Evolutionary conservation across 306 rosid genomes (phyloP).

Genomic region (Malus asiatica): DNA sequence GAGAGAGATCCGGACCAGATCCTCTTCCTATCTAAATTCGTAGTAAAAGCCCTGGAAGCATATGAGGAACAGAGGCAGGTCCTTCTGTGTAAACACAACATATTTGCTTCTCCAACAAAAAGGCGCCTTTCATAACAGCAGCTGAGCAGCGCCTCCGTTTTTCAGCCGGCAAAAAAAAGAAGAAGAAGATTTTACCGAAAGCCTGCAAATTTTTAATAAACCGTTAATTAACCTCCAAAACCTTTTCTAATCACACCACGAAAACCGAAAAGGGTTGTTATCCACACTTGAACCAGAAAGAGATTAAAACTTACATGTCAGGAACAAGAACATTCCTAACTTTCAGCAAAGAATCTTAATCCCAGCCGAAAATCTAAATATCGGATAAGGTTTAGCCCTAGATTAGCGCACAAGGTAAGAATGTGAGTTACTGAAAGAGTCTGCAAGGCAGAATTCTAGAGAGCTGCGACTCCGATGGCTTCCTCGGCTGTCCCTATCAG

Average conservation of each 20-base stretch:
- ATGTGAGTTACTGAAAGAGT: slow-evolving; percentile 34
- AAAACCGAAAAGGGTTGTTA: slow-evolving; percentile 14
- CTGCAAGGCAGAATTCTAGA: slow-evolving; percentile 26
- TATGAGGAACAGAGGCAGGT: too few species aligned
- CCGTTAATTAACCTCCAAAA: neutral
- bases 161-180: neutral
- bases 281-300: slow-evolving; percentile 5
- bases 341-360: slow-evolving; percentile 52
- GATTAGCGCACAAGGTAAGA: slow-evolving; percentile 47
- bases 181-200: slow-evolving; percentile 14
- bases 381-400: slow-evolving; percentile 20
- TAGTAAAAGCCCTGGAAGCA: too few species aligned
- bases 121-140: slow-evolving; percentile 6
- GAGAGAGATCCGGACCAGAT: too few species aligned
- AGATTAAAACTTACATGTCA: neutral
- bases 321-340: slow-evolving; percentile 21
- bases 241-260: slow-evolving; percentile 15
- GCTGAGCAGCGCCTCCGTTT: neutral
- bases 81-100: too few species aligned
- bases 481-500: neutral
- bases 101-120: neutral
- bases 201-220: slow-evolving; percentile 4
- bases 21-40: too few species aligned
- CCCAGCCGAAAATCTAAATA: neutral
- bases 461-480: neutral